Conservation (phyloP, 257 asterid species). For the Perilla frutescens region DNA sequence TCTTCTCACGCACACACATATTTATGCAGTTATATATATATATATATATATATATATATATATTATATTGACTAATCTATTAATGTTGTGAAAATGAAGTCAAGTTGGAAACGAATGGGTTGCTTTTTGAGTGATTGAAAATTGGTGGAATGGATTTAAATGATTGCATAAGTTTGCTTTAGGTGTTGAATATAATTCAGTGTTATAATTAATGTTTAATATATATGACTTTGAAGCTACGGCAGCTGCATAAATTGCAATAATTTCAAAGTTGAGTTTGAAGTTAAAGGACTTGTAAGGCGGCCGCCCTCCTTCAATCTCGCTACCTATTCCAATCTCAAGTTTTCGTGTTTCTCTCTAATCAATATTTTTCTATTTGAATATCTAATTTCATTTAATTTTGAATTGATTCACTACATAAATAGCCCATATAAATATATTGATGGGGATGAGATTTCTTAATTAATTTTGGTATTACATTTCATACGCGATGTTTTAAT, state of each 20-base stretch:
- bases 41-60: neutral
- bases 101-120: neutral
- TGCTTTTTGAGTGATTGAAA: slow-evolving; percentile 17
- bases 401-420: too few relatives aligned
- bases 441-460: too few relatives aligned
- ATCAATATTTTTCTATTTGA: too few relatives aligned
- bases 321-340: neutral
- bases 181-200: slow-evolving; percentile 7
- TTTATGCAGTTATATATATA: neutral
- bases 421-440: too few relatives aligned
- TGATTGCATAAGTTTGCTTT: slow-evolving; percentile 38
- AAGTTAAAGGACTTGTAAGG: neutral
- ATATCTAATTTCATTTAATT: too few relatives aligned
- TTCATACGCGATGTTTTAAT: too few relatives aligned
- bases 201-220: neutral
- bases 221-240: slow-evolving; percentile 37
- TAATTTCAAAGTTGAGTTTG: slow-evolving; percentile 6
- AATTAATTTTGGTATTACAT: too few relatives aligned
- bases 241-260: neutral
- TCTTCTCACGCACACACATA: neutral
- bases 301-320: neutral
- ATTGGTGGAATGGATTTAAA: slow-evolving; percentile 11
- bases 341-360: too few relatives aligned
- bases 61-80: neutral
- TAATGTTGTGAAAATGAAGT: neutral